phyloP scores from a whole-genome alignment of 768 basidiomycete species.

The Rhizopogon vesiculosus region DNA sequence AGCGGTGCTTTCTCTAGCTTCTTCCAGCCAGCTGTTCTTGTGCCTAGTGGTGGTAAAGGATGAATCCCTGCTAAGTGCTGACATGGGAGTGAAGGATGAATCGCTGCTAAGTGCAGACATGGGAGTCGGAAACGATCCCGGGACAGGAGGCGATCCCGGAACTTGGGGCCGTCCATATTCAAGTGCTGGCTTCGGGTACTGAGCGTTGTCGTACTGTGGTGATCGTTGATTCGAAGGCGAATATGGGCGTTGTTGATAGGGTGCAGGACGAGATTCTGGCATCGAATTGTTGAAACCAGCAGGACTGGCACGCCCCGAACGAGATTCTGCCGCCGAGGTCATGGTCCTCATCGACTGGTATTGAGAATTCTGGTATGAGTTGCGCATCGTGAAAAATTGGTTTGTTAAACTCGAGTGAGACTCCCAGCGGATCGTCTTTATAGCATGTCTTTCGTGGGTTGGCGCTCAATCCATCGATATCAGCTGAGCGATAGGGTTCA shows the following conservation, averaged over 20 bases:
- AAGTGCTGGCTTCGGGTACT: background rate
- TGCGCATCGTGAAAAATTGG: background rate
- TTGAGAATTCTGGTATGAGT: background rate
- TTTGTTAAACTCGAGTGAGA: background rate
- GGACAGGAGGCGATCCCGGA: too few relatives aligned
- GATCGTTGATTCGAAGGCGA: background rate
- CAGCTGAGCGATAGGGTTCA: background rate
- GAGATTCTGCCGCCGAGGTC: background rate
- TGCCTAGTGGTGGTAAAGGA: background rate
- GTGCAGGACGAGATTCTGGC: background rate
- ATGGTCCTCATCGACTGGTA: background rate
- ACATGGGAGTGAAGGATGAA: too few relatives aligned
- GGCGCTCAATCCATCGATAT: slow-evolving; percentile 1
- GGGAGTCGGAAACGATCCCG: too few relatives aligned
- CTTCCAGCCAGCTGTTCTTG: background rate
- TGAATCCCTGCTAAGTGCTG: background rate
- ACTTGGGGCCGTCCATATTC: background rate
- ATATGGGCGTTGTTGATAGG: background rate
- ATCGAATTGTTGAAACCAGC: background rate
- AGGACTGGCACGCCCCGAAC: background rate
- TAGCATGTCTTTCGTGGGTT: background rate
- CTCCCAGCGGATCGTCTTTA: background rate
- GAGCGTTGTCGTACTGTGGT: background rate
- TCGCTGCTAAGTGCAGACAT: background rate
- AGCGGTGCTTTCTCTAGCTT: background rate